Base-by-base conservation (phyloP, 1,284 basidiomycete species). In the Ceratobasidium sp. region DNA sequence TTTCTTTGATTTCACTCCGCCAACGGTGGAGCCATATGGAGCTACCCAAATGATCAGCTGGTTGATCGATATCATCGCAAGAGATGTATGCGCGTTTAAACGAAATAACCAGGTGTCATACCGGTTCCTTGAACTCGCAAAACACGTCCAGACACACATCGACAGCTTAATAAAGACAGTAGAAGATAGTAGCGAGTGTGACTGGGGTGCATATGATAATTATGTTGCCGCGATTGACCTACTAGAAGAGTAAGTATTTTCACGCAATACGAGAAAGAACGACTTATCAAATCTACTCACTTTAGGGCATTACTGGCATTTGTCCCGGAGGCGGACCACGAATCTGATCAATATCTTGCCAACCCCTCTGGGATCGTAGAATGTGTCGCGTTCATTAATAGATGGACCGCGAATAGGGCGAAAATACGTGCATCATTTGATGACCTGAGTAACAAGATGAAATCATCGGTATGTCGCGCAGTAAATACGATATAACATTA, bases 201-300 rank as follows among this genome's bases (percentile, higher is more conserved):
- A 64, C 31, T 63, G 72, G 63, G 50, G 41, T 4, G 53, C 19
- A 1, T 73, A 48, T 33, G 45, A 63, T 24, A 44, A 22, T 17
- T 73, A 64, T 57, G 53, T 59, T 19, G 44, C 31, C 6, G 63
- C 63, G 31, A 73, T 73, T 29, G 63, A 64, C 41, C 60, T 50
- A 9, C 59, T 73, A 5, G 72, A 73, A 44, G 59, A 64, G 72
- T 73, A 60, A 41, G 65, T 54, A 9, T 29, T n/a, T 11, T 9
- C 7, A 2, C 29, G 31, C n/a, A 19, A 9, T 6, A 31, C 31
- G 29, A 3, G 22, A 4, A 27, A 27, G 4, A 14, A 4, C 9
- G 22, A 29, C 22, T 19, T 24, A 22, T 14, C 27, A 2, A 54
- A 27, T 54, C 2, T 2, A 22, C 8, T 31, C 22, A 31, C 19